Percentiles rank a stretch among this genome's conserved stretches.
phyloP scores from a whole-genome alignment of 768 basidiomycete genomes.

The Rhizopogon vulgaris region DNA sequence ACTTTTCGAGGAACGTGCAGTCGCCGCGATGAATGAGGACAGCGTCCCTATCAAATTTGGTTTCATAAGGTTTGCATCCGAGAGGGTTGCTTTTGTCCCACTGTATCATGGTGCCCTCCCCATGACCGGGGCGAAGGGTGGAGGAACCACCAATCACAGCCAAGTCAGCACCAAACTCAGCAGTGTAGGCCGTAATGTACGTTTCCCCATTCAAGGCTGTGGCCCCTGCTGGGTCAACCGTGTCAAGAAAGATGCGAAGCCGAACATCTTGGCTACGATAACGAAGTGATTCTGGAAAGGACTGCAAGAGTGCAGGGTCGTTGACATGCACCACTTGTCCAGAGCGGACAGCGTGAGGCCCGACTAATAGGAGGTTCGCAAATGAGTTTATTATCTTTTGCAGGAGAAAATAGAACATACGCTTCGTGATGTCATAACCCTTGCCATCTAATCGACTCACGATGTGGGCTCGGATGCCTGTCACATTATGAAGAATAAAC shows the following conservation, averaged over 20 bases:
- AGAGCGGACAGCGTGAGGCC: slow-evolving; percentile 70
- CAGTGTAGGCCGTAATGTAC: slow-evolving; percentile 54
- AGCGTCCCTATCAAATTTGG: slow-evolving; percentile 42
- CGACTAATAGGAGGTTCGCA: slow-evolving; percentile 43
- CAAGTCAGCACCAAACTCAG: slow-evolving; percentile 66
- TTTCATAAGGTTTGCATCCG: slow-evolving; percentile 56
- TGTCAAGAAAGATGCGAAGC: slow-evolving; percentile 54
- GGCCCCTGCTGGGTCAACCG: slow-evolving; percentile 40
- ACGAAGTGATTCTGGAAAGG: slow-evolving; percentile 17
- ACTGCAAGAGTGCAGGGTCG: slow-evolving; percentile 46
- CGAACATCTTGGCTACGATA: slow-evolving; percentile 36
- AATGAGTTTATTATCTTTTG: slow-evolving; percentile 3
- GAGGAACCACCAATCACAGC: slow-evolving; percentile 19
- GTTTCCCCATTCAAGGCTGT: slow-evolving; percentile 38
- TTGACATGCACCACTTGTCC: slow-evolving; percentile 82
- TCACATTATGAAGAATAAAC: slow-evolving; percentile 68
- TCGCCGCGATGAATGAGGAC: slow-evolving; percentile 69
- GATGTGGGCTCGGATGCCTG: slow-evolving; percentile 73
- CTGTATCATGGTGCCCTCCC: slow-evolving; percentile 49
- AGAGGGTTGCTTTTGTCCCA: slow-evolving; percentile 45
- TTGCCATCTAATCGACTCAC: slow-evolving; percentile 75
- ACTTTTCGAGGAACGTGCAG: slow-evolving; percentile 87
- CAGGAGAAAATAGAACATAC: slow-evolving; percentile 37
- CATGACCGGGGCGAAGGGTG: slow-evolving; percentile 40
- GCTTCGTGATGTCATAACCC: slow-evolving; percentile 81